Evolutionary conservation across 2,329 filamentous ascomycete species (phyloP), one percentile per base, ranked within the genome.

Genomic region (Neocucurbitaria cava): DNA sequence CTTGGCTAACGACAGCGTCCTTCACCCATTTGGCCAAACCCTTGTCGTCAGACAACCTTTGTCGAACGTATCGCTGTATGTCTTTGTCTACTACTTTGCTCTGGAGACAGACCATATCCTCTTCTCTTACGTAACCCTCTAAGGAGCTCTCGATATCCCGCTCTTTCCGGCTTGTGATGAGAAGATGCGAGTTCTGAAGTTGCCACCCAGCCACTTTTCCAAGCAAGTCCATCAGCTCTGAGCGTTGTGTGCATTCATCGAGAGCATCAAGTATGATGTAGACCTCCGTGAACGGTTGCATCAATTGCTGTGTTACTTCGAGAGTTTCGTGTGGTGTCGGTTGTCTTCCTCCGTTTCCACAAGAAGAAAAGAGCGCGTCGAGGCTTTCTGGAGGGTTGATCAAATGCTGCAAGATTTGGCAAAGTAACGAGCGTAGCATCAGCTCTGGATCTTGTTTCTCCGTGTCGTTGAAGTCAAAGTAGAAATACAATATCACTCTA

Each of bases 381-480:
- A 77, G 40, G 26, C 43, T 8, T 24, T 35, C 15, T 5, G 58
- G 66, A 13, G 64, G 44, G 11, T 43, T 49, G 9, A 38, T 21
- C 7, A 44, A 55, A 13, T 63, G 61, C 20, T 61, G 36, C 42
- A 67, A 68, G 2, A 79, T 59, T 48, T 80, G 78, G 15, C 35
- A 53, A 9, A 78, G 42, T 3, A 81, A 58, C 10, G 77, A 78
- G 17, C 72, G 69, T 1, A 80, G 11, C 65, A 78, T 72, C 0
- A 65, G 57, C 15, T 74, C 68, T 4, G 71, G 40, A 0, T 59
- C 36, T 50, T 77, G 75, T 45, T 79, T 80, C 24, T 67, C 43
- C 0, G 7, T 35, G 44, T 79, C 69, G 5, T 69, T 78, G 61
- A 80, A 80, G 49, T 70, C 62, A 36, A 73, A 72, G 54, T 57